phyloP scores from a whole-genome alignment of 2,329 filamentous ascomycete species.

The Fusarium fracticaudum region DNA sequence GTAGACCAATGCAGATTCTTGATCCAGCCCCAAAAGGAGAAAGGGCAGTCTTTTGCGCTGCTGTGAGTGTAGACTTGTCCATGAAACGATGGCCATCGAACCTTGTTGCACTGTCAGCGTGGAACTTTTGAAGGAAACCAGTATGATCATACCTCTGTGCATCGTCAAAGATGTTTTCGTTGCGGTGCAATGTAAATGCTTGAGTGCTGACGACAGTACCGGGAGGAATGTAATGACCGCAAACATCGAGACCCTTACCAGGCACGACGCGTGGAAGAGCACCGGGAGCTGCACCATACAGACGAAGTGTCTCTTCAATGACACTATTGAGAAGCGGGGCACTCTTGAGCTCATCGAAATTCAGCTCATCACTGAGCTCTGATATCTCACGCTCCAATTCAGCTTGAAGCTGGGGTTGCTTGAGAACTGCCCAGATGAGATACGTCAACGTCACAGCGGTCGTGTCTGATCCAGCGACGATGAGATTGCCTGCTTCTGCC shows the following conservation, averaged over 20 bases:
- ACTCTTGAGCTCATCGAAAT: neutral
- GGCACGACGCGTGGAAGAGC: constrained; percentile 10
- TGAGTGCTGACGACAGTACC: constrained; percentile 17
- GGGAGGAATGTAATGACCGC: neutral
- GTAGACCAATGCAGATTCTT: constrained; percentile 19
- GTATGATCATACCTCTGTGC: neutral
- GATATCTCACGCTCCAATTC: constrained; percentile 5
- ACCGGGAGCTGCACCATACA: constrained; percentile 29
- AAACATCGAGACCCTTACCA: neutral
- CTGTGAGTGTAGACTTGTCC: neutral
- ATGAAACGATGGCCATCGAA: neutral
- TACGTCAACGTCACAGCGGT: constrained; percentile 24
- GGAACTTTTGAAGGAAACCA: fast-evolving
- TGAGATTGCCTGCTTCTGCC: neutral
- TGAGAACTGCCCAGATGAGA: constrained; percentile 22
- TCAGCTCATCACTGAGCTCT: neutral
- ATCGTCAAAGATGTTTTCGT: neutral
- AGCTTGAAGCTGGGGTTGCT: neutral
- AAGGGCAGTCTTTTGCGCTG: neutral
- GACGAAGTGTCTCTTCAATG: constrained; percentile 16
- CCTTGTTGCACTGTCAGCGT: fast-evolving
- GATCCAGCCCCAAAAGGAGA: constrained; percentile 23
- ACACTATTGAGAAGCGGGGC: constrained; percentile 13
- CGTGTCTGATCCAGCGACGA: constrained; percentile 19
- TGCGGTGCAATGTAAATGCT: constrained; percentile 15